These are phyloP conservation scores for Boletus vinaceobasis DNA, from an alignment of 768 basidiomycete species.

Conservation along the genomic window DNA sequence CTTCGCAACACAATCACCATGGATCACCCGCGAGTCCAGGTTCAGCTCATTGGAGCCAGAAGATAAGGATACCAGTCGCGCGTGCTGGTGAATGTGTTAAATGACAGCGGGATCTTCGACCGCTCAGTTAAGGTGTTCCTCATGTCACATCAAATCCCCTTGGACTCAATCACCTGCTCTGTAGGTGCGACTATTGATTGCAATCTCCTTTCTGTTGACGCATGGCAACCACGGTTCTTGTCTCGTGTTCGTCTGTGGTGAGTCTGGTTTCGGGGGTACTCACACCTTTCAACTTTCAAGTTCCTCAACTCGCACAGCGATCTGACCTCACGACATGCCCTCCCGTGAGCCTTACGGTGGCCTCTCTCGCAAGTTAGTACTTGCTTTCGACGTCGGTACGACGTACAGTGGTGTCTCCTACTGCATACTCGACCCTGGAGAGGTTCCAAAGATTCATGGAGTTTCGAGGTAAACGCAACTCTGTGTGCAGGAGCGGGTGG, in stretches of 20 bases:
- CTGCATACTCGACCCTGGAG: slow-evolving; percentile 35
- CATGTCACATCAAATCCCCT: neutral
- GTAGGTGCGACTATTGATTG: neutral
- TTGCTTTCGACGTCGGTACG: slow-evolving; percentile 45
- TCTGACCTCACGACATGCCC: slow-evolving; percentile 19
- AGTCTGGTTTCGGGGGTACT: neutral
- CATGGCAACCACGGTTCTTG: neutral
- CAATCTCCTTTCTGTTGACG: neutral
- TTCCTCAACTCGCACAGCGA: neutral
- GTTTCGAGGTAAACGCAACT: slow-evolving; percentile 23
- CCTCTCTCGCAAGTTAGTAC: slow-evolving; percentile 37
- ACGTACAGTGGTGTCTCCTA: slow-evolving; percentile 42
- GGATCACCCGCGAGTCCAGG: too few relatives aligned
- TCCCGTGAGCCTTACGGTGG: slow-evolving; percentile 35
- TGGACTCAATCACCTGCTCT: neutral
- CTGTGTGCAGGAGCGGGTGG: neutral
- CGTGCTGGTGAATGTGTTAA: too few relatives aligned
- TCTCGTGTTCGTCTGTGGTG: neutral
- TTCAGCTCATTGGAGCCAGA: too few relatives aligned
- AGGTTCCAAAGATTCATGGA: slow-evolving; percentile 27
- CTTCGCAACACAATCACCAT: too few relatives aligned
- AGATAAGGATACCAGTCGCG: neutral
- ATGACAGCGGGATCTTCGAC: neutral
- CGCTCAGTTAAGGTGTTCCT: neutral
- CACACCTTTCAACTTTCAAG: neutral